Conservation (phyloP, 208 protist genomes). For the Entamoeba moshkovskii region DNA sequence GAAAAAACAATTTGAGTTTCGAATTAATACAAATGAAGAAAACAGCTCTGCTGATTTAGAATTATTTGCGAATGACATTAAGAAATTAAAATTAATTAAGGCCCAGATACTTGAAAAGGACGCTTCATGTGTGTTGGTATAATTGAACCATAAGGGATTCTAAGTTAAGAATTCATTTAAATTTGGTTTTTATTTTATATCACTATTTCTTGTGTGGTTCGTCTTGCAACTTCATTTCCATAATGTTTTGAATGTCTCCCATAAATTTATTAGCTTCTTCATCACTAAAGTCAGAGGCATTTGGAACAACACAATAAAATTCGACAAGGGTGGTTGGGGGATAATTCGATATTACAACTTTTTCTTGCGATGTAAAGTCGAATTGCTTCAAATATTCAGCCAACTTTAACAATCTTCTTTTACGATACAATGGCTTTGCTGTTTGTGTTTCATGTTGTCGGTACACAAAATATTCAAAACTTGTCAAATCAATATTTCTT, state of each 20-base stretch:
- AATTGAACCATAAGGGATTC: too few species aligned
- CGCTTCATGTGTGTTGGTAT: too few species aligned
- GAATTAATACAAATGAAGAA: background rate
- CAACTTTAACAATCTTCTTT: background rate
- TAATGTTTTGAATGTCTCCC: background rate
- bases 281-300: background rate
- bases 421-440: background rate
- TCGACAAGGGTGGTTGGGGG: background rate
- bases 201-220: too few species aligned
- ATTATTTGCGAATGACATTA: background rate
- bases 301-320: background rate
- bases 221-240: background rate
- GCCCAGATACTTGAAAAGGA: too few species aligned
- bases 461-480: background rate
- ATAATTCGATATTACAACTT: background rate
- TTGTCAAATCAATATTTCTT: background rate
- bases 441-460: background rate
- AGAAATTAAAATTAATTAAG: too few species aligned
- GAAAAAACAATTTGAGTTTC: background rate
- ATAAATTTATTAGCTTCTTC: background rate
- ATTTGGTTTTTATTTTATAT: too few species aligned
- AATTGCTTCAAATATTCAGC: background rate
- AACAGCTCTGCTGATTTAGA: background rate
- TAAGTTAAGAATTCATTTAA: too few species aligned
- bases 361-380: background rate